Conservation (phyloP, 2,329 filamentous ascomycete species). For the Diaporthe citrichinensis region DNA sequence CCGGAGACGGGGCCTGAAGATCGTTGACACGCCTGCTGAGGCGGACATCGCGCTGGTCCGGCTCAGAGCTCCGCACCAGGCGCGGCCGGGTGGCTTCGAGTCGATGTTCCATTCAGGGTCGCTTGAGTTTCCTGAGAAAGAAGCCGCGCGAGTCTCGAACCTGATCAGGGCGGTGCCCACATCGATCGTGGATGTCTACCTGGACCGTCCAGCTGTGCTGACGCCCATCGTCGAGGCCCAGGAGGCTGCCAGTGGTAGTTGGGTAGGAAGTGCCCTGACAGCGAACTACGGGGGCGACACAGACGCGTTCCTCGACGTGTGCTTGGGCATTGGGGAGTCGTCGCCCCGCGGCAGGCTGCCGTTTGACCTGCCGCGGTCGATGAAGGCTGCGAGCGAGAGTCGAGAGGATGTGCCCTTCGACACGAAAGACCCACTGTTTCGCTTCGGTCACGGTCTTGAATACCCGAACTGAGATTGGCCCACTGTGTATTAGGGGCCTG, state of each 20-base stretch:
- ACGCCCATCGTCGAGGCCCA: constrained; percentile 56
- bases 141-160: constrained; percentile 53
- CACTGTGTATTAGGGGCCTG: not conserved
- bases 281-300: constrained; percentile 56
- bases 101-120: constrained; percentile 55
- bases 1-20: constrained; percentile 47
- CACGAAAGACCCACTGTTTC: constrained; percentile 45
- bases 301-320: constrained; percentile 59
- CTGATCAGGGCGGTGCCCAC: constrained; percentile 55
- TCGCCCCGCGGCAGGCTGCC: constrained; percentile 58
- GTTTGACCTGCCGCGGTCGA: constrained; percentile 60
- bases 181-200: constrained; percentile 58
- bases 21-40: constrained; percentile 53
- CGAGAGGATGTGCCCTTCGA: constrained; percentile 48
- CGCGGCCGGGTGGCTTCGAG: constrained; percentile 58
- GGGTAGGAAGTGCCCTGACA: constrained; percentile 53
- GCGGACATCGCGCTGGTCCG: constrained; percentile 59
- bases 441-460: constrained; percentile 45
- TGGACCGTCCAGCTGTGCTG: constrained; percentile 59
- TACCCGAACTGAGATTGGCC: constrained; percentile 34
- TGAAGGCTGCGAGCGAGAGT: constrained; percentile 53
- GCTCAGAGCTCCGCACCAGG: constrained; percentile 56
- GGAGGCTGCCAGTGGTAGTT: not conserved
- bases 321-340: constrained; percentile 52
- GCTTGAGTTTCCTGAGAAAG: constrained; percentile 56